phyloP scores from a whole-genome alignment of 306 rosid species.

The Cicer judaicum region DNA sequence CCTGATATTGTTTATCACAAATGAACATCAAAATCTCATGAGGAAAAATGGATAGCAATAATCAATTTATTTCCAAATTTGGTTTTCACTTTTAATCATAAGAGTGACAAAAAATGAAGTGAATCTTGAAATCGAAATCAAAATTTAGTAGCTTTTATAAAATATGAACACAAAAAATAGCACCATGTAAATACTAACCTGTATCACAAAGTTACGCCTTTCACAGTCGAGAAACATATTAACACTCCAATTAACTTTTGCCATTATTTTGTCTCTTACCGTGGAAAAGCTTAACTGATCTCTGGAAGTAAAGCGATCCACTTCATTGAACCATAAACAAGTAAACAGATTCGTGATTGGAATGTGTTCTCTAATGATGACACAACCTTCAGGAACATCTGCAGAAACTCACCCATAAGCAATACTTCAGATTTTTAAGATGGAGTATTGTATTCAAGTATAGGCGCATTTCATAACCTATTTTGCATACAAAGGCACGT shows the following conservation, averaged over 20 bases:
- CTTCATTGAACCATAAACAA: slow-evolving; percentile 98
- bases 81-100: not conserved
- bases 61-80: not conserved
- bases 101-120: not conserved
- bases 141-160: slow-evolving; percentile 23
- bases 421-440: slow-evolving; percentile 25
- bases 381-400: slow-evolving; percentile 99
- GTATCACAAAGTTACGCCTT: slow-evolving; percentile 92
- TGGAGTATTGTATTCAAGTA: slow-evolving; percentile 31
- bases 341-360: slow-evolving; percentile 93
- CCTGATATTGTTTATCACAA: slow-evolving; percentile 53
- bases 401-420: slow-evolving; percentile 54
- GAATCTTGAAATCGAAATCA: slow-evolving; percentile 14
- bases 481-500: slow-evolving; percentile 33
- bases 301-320: slow-evolving; percentile 93
- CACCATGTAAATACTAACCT: slow-evolving; percentile 57
- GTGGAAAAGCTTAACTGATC: slow-evolving; percentile 96
- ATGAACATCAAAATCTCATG: slow-evolving; percentile 6
- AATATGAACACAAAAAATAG: slow-evolving; percentile 35
- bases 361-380: slow-evolving; percentile 84
- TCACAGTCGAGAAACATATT: slow-evolving; percentile 94
- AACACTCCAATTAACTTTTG: slow-evolving; percentile 74
- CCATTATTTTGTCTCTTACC: slow-evolving; percentile 85
- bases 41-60: not conserved
- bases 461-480: slow-evolving; percentile 20